Conservation (phyloP, 331 rosid genomes). For the Quercus lobata region DNA sequence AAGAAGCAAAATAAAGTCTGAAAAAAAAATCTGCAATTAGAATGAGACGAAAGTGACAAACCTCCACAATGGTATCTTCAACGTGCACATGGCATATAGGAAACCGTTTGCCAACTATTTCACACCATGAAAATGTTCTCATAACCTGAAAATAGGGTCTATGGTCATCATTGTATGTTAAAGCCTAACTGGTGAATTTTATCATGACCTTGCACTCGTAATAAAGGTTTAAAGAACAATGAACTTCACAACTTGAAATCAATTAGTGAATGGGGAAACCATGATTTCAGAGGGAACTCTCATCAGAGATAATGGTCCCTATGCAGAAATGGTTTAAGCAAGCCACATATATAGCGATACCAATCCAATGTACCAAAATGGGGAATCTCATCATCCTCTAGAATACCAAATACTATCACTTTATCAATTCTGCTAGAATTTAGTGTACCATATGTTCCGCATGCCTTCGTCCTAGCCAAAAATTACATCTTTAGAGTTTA, state of each 20-base stretch:
- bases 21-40: neutral
- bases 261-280: neutral
- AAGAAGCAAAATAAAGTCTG: neutral
- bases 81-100: constrained; percentile 92
- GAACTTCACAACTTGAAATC: neutral
- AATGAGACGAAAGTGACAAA: constrained; percentile 21
- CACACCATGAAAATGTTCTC: constrained; percentile 81
- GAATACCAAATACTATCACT: too few relatives aligned
- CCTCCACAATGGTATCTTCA: constrained; percentile 69
- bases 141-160: constrained; percentile 52
- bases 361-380: neutral
- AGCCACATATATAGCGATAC: neutral
- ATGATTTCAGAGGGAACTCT: neutral
- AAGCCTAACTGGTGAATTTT: neutral
- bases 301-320: neutral
- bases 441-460: too few relatives aligned
- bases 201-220: constrained; percentile 1
- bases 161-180: constrained; percentile 20
- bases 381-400: too few relatives aligned
- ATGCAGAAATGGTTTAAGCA: neutral
- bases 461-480: too few relatives aligned
- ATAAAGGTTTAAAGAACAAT: constrained; percentile 1
- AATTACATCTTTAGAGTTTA: too few relatives aligned
- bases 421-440: too few relatives aligned
- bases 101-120: constrained; percentile 78